A percentile compares a stretch with the other conserved stretches of the same genome.
Evolutionary conservation across 148 eudicot species (phyloP).

Genomic region (Arctostaphylos glauca): DNA sequence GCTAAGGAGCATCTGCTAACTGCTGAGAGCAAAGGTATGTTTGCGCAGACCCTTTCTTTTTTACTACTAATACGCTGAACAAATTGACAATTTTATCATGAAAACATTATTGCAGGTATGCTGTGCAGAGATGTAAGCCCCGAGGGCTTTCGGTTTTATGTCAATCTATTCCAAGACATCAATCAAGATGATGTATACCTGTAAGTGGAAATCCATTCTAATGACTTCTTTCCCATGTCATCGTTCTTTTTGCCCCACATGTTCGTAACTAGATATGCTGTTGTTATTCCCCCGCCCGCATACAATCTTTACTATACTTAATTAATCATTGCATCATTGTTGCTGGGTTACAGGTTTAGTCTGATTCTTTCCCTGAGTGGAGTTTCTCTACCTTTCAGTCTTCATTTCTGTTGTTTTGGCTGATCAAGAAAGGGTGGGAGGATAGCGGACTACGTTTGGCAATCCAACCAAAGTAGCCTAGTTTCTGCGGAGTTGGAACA

Average conservation of each 20-base stretch:
- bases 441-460: background rate
- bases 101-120: constrained; percentile 56
- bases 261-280: too few relatives aligned
- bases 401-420: background rate
- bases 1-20: constrained; percentile 94
- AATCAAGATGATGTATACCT: constrained; percentile 51
- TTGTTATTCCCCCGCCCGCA: too few relatives aligned
- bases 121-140: constrained; percentile 96
- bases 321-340: background rate
- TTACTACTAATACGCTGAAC: constrained; percentile 1
- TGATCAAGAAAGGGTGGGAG: background rate
- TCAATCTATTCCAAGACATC: constrained; percentile 77
- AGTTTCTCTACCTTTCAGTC: background rate
- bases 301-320: background rate
- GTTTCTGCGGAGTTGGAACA: background rate
- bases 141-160: constrained; percentile 89
- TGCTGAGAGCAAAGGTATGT: constrained; percentile 88
- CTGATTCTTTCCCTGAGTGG: background rate
- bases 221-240: constrained; percentile 10
- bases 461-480: background rate
- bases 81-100: background rate
- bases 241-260: background rate
- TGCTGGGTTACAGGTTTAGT: background rate
- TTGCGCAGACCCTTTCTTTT: background rate
- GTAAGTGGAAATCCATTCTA: constrained; percentile 46